A percentile compares a stretch with the other conserved stretches of the same genome.
These are phyloP conservation scores for Euphrasia arctica DNA, from an alignment of 305 asterid species.

Conservation along the genomic window DNA sequence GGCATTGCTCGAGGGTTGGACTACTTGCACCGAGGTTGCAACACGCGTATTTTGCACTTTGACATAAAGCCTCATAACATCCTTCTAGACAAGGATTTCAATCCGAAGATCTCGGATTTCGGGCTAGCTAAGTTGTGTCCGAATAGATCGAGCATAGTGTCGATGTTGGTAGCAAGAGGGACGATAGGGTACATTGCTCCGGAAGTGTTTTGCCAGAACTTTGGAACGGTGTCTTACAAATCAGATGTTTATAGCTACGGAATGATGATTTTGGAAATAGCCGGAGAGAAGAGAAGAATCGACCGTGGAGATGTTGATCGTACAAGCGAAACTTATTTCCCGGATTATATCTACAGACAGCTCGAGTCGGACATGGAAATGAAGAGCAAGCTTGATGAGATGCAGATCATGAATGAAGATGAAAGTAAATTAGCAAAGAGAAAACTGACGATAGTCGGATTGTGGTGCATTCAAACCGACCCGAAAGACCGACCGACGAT, in stretches of 20 bases:
- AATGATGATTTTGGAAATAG: too few species aligned
- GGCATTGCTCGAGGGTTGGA: constrained; percentile 48
- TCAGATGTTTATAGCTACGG: too few species aligned
- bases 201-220: too few species aligned
- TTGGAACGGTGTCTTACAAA: too few species aligned
- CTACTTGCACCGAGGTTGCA: constrained; percentile 40
- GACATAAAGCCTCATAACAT: constrained; percentile 50
- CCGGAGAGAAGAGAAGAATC: constrained; percentile 12
- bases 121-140: constrained; percentile 42
- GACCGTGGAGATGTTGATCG: constrained; percentile 6
- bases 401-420: constrained; percentile 12
- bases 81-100: constrained; percentile 31
- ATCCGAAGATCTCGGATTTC: constrained; percentile 43
- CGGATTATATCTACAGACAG: constrained; percentile 31
- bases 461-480: constrained; percentile 42
- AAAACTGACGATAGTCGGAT: constrained; percentile 25
- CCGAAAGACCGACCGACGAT: constrained; percentile 34
- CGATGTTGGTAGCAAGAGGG: constrained; percentile 36
- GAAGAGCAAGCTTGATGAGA: background rate
- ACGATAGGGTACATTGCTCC: constrained; percentile 30
- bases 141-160: constrained; percentile 29
- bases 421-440: constrained; percentile 9
- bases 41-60: constrained; percentile 36
- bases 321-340: constrained; percentile 29
- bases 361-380: constrained; percentile 12